These are phyloP conservation scores for Kodamaea sagamina DNA, from an alignment of 805 yeast genomes.

Conservation along the genomic window DNA sequence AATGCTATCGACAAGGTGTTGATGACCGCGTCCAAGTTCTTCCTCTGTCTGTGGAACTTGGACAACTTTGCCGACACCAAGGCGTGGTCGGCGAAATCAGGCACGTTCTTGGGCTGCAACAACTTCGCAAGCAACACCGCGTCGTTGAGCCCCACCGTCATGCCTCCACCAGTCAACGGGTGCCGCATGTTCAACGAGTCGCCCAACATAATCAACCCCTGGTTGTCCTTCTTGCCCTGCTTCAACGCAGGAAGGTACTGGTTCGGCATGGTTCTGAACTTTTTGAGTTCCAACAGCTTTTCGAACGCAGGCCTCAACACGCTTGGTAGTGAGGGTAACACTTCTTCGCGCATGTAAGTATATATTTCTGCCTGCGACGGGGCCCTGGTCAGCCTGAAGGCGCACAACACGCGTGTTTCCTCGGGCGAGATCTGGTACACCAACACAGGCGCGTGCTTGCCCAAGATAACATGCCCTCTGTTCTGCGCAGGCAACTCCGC, in stretches of 20 bases:
- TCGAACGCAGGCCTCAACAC: conserved; percentile 65
- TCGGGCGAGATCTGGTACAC: conserved; percentile 82
- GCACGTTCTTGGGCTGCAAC: conserved; percentile 55
- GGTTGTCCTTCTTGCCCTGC: conserved; percentile 49
- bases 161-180: conserved; percentile 98
- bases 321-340: conserved; percentile 70
- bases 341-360: conserved; percentile 58
- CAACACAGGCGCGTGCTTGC: conserved; percentile 83
- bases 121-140: conserved; percentile 67
- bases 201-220: conserved; percentile 82
- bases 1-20: conserved; percentile 90
- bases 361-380: conserved; percentile 69
- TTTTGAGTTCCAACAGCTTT: conserved; percentile 54
- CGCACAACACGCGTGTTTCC: conserved; percentile 88
- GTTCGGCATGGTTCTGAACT: conserved; percentile 88
- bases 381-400: conserved; percentile 69
- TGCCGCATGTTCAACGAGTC: conserved; percentile 97
- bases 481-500: conserved; percentile 73
- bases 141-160: conserved; percentile 96
- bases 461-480: conserved; percentile 89
- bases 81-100: conserved; percentile 58
- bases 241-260: conserved; percentile 80
- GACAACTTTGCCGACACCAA: conserved; percentile 56
- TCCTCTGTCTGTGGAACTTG: conserved; percentile 77
- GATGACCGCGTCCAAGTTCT: conserved; percentile 76